Evolutionary conservation across 495 filamentous ascomycete genomes (phyloP).

Genomic region (Poronia punctata): DNA sequence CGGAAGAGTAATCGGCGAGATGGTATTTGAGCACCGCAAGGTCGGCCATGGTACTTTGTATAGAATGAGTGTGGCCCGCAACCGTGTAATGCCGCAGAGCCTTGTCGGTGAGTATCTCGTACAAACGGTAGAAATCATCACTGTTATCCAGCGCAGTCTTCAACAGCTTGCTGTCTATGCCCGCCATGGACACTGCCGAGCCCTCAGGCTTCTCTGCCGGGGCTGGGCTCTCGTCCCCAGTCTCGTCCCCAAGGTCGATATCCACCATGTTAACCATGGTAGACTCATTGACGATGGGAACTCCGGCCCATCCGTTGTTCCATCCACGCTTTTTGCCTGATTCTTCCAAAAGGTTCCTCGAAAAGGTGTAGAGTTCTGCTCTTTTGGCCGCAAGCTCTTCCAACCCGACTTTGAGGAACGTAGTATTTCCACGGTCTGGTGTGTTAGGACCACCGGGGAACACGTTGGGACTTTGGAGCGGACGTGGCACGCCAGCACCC

Average conservation of each 20-base stretch:
- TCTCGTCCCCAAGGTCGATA: slow-evolving; percentile 41
- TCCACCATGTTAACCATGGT: slow-evolving; percentile 48
- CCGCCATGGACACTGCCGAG: slow-evolving; percentile 24
- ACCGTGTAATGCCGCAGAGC: slow-evolving; percentile 67
- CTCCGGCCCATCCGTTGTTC: slow-evolving; percentile 66
- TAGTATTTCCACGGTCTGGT: slow-evolving; percentile 25
- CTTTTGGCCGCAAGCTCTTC: slow-evolving; percentile 77
- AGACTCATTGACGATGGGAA: slow-evolving; percentile 49
- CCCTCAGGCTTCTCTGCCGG: slow-evolving; percentile 13
- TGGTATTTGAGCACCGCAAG: slow-evolving; percentile 77
- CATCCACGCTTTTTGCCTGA: slow-evolving; percentile 68
- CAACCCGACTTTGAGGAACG: slow-evolving; percentile 56
- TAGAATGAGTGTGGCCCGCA: slow-evolving; percentile 67
- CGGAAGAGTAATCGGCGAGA: slow-evolving; percentile 62
- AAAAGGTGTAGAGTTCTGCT: slow-evolving; percentile 74
- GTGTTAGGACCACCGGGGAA: slow-evolving; percentile 30
- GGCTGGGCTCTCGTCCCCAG: background rate
- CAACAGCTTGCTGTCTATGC: slow-evolving; percentile 46
- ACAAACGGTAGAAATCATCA: slow-evolving; percentile 53
- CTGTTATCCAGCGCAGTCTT: slow-evolving; percentile 41
- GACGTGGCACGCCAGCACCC: slow-evolving; percentile 16
- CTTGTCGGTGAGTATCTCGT: slow-evolving; percentile 64
- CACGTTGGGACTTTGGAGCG: slow-evolving; percentile 38
- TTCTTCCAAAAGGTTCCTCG: slow-evolving; percentile 67
- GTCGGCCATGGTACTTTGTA: slow-evolving; percentile 72